A percentile compares a stretch with the other conserved stretches of the same genome.
phyloP scores from a whole-genome alignment of 2,329 filamentous ascomycete species.

The Epichloe elymi region DNA sequence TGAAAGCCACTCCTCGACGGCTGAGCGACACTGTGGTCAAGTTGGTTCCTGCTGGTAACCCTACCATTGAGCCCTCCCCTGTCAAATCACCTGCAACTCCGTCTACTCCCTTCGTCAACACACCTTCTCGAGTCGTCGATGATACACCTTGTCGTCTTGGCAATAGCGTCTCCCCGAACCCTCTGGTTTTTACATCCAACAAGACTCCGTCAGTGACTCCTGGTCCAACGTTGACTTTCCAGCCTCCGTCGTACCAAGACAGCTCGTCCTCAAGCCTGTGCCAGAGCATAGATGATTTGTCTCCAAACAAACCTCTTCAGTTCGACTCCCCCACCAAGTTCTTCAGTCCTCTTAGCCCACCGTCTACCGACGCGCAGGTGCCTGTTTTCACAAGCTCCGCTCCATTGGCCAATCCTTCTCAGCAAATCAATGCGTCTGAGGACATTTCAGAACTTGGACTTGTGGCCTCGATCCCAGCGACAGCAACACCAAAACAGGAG shows the following conservation, averaged over 20 bases:
- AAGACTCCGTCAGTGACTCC: neutral
- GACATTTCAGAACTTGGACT: constrained; percentile 10
- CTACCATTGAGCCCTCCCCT: constrained; percentile 16
- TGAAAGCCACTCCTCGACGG: constrained; percentile 14
- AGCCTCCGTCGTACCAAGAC: neutral
- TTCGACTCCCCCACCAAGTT: neutral
- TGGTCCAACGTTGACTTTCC: neutral
- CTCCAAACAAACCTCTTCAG: neutral
- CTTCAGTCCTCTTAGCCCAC: neutral
- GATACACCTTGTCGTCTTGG: neutral
- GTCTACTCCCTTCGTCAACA: constrained; percentile 13
- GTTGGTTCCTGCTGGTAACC: constrained; percentile 14
- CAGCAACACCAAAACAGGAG: constrained; percentile 11
- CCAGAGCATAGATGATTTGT: neutral
- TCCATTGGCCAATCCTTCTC: neutral
- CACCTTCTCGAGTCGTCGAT: neutral
- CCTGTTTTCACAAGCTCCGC: neutral
- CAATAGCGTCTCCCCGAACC: neutral
- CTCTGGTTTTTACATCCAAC: neutral
- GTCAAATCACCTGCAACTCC: constrained; percentile 16
- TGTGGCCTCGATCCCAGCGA: constrained; percentile 11
- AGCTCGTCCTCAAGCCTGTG: neutral
- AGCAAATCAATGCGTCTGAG: neutral
- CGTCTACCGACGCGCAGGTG: neutral
- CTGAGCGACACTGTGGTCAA: constrained; percentile 18